Conservation (phyloP, 2,329 filamentous ascomycete species). For the Volutella citrinella region DNA sequence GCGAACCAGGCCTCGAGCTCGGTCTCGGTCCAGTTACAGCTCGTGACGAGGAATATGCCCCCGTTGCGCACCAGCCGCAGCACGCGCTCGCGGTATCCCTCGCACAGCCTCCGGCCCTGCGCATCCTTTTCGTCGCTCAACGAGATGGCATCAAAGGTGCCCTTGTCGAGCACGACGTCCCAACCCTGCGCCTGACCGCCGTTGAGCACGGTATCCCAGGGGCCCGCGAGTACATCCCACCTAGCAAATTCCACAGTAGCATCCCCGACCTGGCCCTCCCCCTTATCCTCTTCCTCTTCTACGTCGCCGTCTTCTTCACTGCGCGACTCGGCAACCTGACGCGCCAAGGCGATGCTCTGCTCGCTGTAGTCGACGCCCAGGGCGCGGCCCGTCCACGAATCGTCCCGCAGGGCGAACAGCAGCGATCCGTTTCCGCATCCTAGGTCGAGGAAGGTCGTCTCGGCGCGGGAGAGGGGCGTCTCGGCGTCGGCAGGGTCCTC, state of each 20-base stretch:
- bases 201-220: conserved; percentile 32
- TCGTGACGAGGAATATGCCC: conserved; percentile 81
- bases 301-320: conserved; percentile 6
- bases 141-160: conserved; percentile 93
- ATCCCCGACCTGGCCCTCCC: conserved; percentile 24
- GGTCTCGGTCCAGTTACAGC: conserved; percentile 96
- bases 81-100: conserved; percentile 71
- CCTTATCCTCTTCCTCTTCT: conserved; percentile 11
- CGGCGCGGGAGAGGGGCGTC: conserved; percentile 19
- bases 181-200: conserved; percentile 53
- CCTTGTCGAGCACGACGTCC: conserved; percentile 95
- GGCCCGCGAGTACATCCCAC: conserved; percentile 61
- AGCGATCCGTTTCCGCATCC: conserved; percentile 94
- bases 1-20: conserved; percentile 82
- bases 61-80: conserved; percentile 65
- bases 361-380: conserved; percentile 87
- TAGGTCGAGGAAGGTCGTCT: conserved; percentile 73
- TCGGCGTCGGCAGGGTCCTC: conserved; percentile 16
- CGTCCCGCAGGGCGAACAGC: conserved; percentile 73
- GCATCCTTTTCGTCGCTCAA: conserved; percentile 58
- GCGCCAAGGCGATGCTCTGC: conserved; percentile 71
- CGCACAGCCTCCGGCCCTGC: conserved; percentile 61
- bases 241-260: conserved; percentile 41
- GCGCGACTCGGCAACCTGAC: conserved; percentile 50
- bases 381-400: conserved; percentile 63